Percentiles rank a stretch among this genome's conserved stretches.
phyloP scores from a whole-genome alignment of 495 filamentous ascomycete species.

The Talaromyces liani region DNA sequence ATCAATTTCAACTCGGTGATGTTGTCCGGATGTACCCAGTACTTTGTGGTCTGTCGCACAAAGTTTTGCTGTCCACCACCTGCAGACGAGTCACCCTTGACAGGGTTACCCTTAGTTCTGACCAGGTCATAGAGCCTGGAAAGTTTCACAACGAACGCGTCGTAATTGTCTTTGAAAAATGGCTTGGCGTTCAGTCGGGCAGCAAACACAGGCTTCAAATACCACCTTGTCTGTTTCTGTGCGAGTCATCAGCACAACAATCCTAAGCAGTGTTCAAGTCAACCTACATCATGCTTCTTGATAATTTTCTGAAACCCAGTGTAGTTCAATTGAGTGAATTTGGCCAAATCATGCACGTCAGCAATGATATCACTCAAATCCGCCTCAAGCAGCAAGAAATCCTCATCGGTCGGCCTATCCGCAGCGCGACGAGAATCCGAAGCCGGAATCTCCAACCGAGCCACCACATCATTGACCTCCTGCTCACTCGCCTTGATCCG shows the following conservation, averaged over 20 bases:
- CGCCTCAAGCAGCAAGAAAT: slow-evolving; percentile 90
- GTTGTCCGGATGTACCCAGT: slow-evolving; percentile 99
- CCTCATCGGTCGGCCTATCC: slow-evolving; percentile 63
- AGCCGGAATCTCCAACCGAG: slow-evolving; percentile 47
- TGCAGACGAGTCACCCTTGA: slow-evolving; percentile 83
- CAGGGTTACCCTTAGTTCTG: slow-evolving; percentile 83
- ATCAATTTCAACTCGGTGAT: slow-evolving; percentile 97
- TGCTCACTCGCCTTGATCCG: slow-evolving; percentile 79
- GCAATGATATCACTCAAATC: slow-evolving; percentile 97
- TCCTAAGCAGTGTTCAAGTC: neutral
- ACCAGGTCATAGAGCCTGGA: slow-evolving; percentile 95
- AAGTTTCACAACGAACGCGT: slow-evolving; percentile 90
- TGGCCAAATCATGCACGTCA: slow-evolving; percentile 96
- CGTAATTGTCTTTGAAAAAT: slow-evolving; percentile 98
- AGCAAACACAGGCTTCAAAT: slow-evolving; percentile 89
- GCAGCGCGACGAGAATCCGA: slow-evolving; percentile 16
- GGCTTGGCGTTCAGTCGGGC: slow-evolving; percentile 88
- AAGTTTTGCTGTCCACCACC: slow-evolving; percentile 94
- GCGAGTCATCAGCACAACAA: slow-evolving; percentile 3
- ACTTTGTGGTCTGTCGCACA: slow-evolving; percentile 95
- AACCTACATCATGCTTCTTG: slow-evolving; percentile 94
- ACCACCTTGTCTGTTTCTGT: slow-evolving; percentile 91
- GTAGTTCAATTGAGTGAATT: slow-evolving; percentile 98
- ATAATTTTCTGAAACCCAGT: slow-evolving; percentile 99
- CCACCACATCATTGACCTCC: slow-evolving; percentile 83